Evolutionary conservation across 371 early-diverging fungal species (phyloP).

Genomic region (Coemansia sp.): DNA sequence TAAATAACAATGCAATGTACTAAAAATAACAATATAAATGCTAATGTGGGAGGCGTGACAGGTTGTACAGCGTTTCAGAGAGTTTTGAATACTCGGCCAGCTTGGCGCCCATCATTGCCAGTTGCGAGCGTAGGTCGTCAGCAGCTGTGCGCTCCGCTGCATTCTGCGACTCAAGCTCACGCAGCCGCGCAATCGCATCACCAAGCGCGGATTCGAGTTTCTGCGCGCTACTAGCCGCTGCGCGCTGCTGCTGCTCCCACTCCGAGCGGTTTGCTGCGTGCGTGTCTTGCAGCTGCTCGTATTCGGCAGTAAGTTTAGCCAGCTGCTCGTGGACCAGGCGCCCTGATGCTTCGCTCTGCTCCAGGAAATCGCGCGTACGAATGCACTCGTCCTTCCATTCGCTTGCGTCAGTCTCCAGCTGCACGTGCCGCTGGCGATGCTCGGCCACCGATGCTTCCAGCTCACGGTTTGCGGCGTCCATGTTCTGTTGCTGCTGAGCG

Average conservation of each 20-base stretch:
- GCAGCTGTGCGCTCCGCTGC: conserved; percentile 11
- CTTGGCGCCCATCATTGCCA: conserved; percentile 11
- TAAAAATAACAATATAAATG: neutral
- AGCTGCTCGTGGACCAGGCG: neutral
- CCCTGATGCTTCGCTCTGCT: neutral
- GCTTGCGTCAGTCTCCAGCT: conserved; percentile 4
- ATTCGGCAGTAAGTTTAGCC: conserved; percentile 1
- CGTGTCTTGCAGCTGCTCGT: conserved; percentile 2
- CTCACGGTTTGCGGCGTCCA: neutral
- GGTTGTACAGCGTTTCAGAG: conserved; percentile 12
- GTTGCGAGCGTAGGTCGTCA: conserved; percentile 19
- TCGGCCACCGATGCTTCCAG: neutral
- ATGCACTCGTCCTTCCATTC: conserved; percentile 34
- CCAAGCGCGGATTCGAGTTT: conserved; percentile 27
- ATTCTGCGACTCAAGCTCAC: conserved; percentile 23
- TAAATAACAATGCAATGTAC: neutral
- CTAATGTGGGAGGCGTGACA: conserved; percentile 13
- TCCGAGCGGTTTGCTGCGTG: neutral
- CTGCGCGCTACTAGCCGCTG: conserved; percentile 8
- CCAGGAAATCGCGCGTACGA: conserved; percentile 7
- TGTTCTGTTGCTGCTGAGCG: neutral
- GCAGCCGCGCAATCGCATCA: conserved; percentile 29
- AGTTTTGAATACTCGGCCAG: conserved; percentile 23
- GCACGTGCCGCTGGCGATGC: neutral
- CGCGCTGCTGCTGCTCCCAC: neutral